Conservation (phyloP, 2,329 filamentous ascomycete genomes). For the Pleoardoris graminearum region DNA sequence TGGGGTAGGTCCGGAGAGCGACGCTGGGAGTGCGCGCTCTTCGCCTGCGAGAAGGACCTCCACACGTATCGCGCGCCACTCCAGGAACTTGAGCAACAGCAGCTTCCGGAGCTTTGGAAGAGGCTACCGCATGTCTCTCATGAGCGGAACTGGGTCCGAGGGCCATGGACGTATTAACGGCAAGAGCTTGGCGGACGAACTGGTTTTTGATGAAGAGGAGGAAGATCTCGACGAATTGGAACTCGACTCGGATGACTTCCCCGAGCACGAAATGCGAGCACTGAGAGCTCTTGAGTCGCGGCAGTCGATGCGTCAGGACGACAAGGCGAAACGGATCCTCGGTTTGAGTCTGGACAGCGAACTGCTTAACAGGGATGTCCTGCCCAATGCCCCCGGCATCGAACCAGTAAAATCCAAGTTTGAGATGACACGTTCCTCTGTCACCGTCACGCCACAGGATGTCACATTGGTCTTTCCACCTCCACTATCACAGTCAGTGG, state of each 20-base stretch:
- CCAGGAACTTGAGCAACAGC: constrained; percentile 58
- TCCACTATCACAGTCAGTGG: constrained; percentile 27
- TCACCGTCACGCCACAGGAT: constrained; percentile 29
- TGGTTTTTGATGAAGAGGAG: constrained; percentile 83
- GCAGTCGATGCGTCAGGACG: constrained; percentile 47
- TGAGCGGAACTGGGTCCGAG: constrained; percentile 60
- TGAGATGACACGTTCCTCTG: constrained; percentile 27
- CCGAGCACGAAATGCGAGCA: constrained; percentile 48
- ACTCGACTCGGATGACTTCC: constrained; percentile 68
- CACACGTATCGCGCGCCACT: constrained; percentile 56
- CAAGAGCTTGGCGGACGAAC: constrained; percentile 84
- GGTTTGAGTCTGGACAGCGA: constrained; percentile 43
- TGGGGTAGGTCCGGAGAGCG: constrained; percentile 59
- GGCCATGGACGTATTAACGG: constrained; percentile 63
- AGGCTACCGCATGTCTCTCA: constrained; percentile 71
- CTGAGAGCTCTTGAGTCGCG: constrained; percentile 47
- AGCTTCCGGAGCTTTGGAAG: constrained; percentile 55
- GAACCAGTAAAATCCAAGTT: constrained; percentile 29
- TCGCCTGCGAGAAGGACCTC: constrained; percentile 55
- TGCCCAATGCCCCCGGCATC: constrained; percentile 23
- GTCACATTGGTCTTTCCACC: constrained; percentile 39
- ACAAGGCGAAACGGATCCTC: constrained; percentile 52
- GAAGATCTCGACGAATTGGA: constrained; percentile 55
- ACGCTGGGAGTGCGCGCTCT: constrained; percentile 72
- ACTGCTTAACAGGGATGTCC: constrained; percentile 27